Conservation (phyloP, 1,284 basidiomycete genomes). For the Amylostereum areolatum region DNA sequence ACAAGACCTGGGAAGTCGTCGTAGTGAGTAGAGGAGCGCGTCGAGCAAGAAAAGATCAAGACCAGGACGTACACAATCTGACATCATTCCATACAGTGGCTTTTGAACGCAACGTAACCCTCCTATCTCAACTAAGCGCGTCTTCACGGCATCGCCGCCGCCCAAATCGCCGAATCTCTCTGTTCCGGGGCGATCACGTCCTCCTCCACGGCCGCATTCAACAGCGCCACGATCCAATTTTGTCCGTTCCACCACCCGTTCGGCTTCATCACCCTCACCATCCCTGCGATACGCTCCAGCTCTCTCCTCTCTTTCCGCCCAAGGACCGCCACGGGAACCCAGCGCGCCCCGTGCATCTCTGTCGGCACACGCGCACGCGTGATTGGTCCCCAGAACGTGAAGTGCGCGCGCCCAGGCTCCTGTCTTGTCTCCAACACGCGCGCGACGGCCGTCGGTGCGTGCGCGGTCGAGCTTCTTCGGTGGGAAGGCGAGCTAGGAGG, state of each 20-base stretch:
- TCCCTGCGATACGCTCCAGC: constrained; percentile 10
- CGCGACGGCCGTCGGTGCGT: constrained; percentile 4
- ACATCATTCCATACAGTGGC: no score
- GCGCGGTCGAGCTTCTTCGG: not conserved
- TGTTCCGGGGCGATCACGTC: constrained; percentile 11
- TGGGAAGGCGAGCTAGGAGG: not conserved
- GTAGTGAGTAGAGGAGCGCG: no score
- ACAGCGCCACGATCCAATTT: constrained; percentile 15
- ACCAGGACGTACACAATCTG: no score
- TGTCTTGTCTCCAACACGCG: constrained; percentile 10
- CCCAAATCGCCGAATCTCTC: constrained; percentile 10
- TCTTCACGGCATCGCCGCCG: constrained; percentile 11
- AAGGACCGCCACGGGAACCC: constrained; percentile 10
- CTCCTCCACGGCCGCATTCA: constrained; percentile 11
- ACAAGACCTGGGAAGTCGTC: no score
- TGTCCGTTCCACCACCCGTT: constrained; percentile 16
- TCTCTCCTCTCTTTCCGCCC: constrained; percentile 5
- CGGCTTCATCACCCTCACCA: constrained; percentile 12
- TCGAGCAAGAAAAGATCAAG: no score
- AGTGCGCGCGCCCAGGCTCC: constrained; percentile 7
- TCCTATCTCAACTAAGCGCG: no score
- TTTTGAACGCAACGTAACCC: no score
- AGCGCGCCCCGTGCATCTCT: constrained; percentile 6
- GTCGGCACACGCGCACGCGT: constrained; percentile 6
- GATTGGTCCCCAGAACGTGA: constrained; percentile 14